Evolutionary conservation across 805 yeast species (phyloP).

Genomic region (Cyberlindnera amylophila): DNA sequence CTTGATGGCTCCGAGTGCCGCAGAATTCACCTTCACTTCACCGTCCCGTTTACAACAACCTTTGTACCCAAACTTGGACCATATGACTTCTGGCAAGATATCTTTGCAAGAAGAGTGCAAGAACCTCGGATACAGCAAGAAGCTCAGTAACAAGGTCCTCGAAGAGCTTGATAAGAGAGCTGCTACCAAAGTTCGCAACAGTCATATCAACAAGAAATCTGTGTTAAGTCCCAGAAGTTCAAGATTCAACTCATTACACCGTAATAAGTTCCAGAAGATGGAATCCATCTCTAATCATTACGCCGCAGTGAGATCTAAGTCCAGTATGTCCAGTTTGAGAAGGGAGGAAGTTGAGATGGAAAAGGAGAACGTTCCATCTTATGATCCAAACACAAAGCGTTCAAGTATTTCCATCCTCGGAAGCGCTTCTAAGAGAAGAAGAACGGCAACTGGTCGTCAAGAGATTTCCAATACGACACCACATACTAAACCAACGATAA

Average conservation of each 20-base stretch:
- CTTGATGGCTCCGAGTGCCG: constrained; percentile 11
- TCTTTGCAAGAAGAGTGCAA: constrained; percentile 15
- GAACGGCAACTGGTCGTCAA: constrained; percentile 18
- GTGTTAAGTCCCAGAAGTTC: constrained; percentile 22
- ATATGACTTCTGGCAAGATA: constrained; percentile 13
- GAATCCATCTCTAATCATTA: constrained; percentile 33
- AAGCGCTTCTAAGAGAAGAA: constrained; percentile 25
- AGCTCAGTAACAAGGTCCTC: constrained; percentile 32
- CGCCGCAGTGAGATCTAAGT: constrained; percentile 22
- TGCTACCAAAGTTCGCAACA: constrained; percentile 16
- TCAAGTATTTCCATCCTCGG: constrained; percentile 13
- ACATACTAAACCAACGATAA: too few species aligned
- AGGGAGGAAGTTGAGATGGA: constrained; percentile 20
- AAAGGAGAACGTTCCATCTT: constrained; percentile 24
- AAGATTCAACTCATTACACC: constrained; percentile 23
- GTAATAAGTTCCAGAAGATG: constrained; percentile 28
- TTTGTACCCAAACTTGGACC: constrained; percentile 22
- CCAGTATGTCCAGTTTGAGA: not conserved
- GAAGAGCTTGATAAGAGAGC: constrained; percentile 34
- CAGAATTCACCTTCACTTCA: constrained; percentile 16
- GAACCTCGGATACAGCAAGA: constrained; percentile 31
- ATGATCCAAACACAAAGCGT: constrained; percentile 26
- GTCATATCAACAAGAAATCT: constrained; percentile 11
- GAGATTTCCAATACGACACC: too few species aligned
- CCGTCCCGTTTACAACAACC: constrained; percentile 1